phyloP scores from a whole-genome alignment of 305 asterid species.

The Fraxinus xanthoxyloides region DNA sequence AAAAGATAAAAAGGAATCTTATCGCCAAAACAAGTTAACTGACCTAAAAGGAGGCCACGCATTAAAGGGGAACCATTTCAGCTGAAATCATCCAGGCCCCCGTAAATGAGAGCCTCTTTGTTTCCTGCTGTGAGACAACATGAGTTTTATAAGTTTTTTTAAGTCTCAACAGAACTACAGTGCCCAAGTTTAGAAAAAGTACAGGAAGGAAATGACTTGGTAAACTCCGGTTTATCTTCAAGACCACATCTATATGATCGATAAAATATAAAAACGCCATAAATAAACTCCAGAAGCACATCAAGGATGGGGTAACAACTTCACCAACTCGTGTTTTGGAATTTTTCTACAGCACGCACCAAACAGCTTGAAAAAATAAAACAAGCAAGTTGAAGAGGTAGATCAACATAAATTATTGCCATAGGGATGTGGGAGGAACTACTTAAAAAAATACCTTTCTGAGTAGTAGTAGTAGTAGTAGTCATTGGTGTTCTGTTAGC shows the following conservation, averaged over 20 bases:
- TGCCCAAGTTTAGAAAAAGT: slow-evolving; percentile 55
- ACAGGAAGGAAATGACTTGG: slow-evolving; percentile 54
- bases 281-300: slow-evolving; percentile 36
- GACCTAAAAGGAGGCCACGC: slow-evolving; percentile 88
- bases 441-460: slow-evolving; percentile 45
- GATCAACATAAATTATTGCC: slow-evolving; percentile 16
- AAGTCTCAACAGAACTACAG: slow-evolving; percentile 44
- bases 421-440: slow-evolving; percentile 3
- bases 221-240: slow-evolving; percentile 49
- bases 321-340: slow-evolving; percentile 23
- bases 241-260: slow-evolving; percentile 38
- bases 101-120: slow-evolving; percentile 87
- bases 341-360: slow-evolving; percentile 28
- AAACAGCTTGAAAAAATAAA: slow-evolving; percentile 22
- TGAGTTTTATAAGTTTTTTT: slow-evolving; percentile 66
- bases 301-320: slow-evolving; percentile 34
- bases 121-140: slow-evolving; percentile 92
- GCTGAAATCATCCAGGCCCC: slow-evolving; percentile 92
- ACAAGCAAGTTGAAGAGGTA: slow-evolving; percentile 6
- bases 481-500: slow-evolving; percentile 67
- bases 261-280: slow-evolving; percentile 41
- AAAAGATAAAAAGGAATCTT: slow-evolving; percentile 45
- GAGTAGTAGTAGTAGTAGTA: slow-evolving; percentile 34
- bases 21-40: slow-evolving; percentile 65
- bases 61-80: slow-evolving; percentile 85